Evolutionary conservation across 495 filamentous ascomycete genomes (phyloP).

Genomic region (Aspergillus avenaceus): DNA sequence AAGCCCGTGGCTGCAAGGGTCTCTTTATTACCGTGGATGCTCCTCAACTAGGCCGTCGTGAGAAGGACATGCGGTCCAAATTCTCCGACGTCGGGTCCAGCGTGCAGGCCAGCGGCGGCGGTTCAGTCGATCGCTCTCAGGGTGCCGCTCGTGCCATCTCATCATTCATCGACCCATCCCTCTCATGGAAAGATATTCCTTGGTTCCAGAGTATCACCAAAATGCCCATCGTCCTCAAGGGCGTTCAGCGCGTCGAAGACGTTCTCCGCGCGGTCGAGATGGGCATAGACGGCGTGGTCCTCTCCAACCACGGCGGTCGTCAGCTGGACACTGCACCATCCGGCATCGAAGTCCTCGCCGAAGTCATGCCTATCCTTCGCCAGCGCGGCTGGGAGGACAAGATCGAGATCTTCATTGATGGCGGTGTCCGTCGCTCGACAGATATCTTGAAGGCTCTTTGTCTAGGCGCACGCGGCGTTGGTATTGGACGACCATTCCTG

Average conservation of each 20-base stretch:
- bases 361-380: constrained; percentile 92
- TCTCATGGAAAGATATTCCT: constrained; percentile 91
- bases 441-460: constrained; percentile 97
- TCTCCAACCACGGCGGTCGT: constrained; percentile 96
- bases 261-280: constrained; percentile 78
- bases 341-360: constrained; percentile 88
- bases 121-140: constrained; percentile 75
- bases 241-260: constrained; percentile 93
- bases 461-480: constrained; percentile 86
- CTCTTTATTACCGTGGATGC: constrained; percentile 99
- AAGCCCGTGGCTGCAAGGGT: constrained; percentile 87
- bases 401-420: constrained; percentile 90
- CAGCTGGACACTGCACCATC: constrained; percentile 91
- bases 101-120: constrained; percentile 63
- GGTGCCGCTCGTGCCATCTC: constrained; percentile 91
- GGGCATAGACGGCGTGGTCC: constrained; percentile 87
- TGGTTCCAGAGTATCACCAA: constrained; percentile 91
- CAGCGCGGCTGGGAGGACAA: constrained; percentile 75
- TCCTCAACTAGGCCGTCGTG: constrained; percentile 87
- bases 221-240: constrained; percentile 97
- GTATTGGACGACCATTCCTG: constrained; percentile 91
- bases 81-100: constrained; percentile 82
- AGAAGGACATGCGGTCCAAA: constrained; percentile 94
- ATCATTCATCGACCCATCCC: constrained; percentile 87
- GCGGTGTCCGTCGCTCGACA: constrained; percentile 82